Conservation (phyloP, 2,329 filamentous ascomycete species). For the Aureobasidium sp. region DNA sequence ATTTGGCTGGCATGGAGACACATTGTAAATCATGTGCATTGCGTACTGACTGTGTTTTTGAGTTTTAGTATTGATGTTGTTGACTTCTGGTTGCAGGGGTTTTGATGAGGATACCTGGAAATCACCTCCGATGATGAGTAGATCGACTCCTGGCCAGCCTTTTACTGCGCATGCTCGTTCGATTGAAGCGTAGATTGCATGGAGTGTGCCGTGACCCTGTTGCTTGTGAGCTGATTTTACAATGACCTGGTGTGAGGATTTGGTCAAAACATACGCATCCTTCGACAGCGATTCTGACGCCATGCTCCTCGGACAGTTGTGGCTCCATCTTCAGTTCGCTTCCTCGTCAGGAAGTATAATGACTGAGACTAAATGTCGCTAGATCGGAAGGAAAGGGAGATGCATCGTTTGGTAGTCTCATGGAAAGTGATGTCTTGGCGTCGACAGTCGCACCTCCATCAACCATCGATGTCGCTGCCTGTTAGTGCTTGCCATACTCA, state of each 20-base stretch:
- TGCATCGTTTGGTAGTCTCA: neutral
- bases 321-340: neutral
- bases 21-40: constrained; percentile 81
- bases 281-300: constrained; percentile 72
- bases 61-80: neutral
- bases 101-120: constrained; percentile 60
- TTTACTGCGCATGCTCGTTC: constrained; percentile 58
- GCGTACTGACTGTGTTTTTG: constrained; percentile 60
- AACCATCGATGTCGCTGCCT: neutral
- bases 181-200: constrained; percentile 83
- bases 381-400: neutral
- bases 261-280: constrained; percentile 59
- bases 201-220: constrained; percentile 81
- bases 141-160: constrained; percentile 73
- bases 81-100: neutral
- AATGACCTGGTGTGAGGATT: constrained; percentile 1
- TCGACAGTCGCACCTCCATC: neutral
- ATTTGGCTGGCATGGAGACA: constrained; percentile 86
- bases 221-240: constrained; percentile 17
- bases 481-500: too few species aligned
- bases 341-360: neutral
- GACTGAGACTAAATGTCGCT: neutral
- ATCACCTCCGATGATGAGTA: constrained; percentile 91
- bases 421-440: constrained; percentile 5
- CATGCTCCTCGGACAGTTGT: constrained; percentile 21